A percentile compares a stretch with the other conserved stretches of the same genome.
These are phyloP conservation scores for Verticillium klebahnii DNA, from an alignment of 2,329 filamentous ascomycete species.

Conservation along the genomic window DNA sequence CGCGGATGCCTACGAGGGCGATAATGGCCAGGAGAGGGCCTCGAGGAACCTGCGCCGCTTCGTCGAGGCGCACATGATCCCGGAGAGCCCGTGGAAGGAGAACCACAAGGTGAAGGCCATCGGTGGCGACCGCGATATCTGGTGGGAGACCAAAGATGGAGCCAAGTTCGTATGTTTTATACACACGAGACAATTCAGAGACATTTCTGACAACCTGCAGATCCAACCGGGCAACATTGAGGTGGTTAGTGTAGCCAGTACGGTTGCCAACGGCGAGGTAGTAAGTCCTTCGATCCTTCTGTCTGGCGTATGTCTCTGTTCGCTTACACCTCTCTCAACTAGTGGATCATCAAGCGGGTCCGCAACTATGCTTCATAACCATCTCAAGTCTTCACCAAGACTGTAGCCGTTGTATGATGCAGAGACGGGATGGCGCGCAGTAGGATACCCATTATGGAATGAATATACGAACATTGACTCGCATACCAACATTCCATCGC, in stretches of 20 bases:
- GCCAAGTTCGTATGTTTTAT: slow-evolving; percentile 55
- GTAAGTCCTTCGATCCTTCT: slow-evolving; percentile 27
- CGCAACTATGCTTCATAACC: slow-evolving; percentile 32
- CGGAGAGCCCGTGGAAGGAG: slow-evolving; percentile 69
- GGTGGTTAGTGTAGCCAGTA: slow-evolving; percentile 67
- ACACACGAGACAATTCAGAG: neutral
- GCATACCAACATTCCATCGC: too few species aligned
- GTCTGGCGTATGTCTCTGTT: neutral
- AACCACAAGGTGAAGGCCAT: slow-evolving; percentile 61
- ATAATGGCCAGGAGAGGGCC: slow-evolving; percentile 70
- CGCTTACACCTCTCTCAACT: neutral
- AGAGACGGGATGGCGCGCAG: neutral
- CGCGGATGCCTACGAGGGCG: slow-evolving; percentile 68
- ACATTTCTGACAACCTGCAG: slow-evolving; percentile 28
- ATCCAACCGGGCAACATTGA: slow-evolving; percentile 77
- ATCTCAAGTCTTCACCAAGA: neutral
- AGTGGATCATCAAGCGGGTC: slow-evolving; percentile 63
- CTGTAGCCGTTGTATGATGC: neutral
- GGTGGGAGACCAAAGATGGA: slow-evolving; percentile 73
- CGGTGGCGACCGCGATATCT: slow-evolving; percentile 62
- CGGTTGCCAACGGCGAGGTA: slow-evolving; percentile 83
- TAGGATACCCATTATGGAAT: neutral
- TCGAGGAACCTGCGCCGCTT: slow-evolving; percentile 72
- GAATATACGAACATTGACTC: neutral
- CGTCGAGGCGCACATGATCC: slow-evolving; percentile 80